These are phyloP conservation scores for Lactarius indigo DNA, from an alignment of 768 basidiomycete genomes.

Conservation along the genomic window DNA sequence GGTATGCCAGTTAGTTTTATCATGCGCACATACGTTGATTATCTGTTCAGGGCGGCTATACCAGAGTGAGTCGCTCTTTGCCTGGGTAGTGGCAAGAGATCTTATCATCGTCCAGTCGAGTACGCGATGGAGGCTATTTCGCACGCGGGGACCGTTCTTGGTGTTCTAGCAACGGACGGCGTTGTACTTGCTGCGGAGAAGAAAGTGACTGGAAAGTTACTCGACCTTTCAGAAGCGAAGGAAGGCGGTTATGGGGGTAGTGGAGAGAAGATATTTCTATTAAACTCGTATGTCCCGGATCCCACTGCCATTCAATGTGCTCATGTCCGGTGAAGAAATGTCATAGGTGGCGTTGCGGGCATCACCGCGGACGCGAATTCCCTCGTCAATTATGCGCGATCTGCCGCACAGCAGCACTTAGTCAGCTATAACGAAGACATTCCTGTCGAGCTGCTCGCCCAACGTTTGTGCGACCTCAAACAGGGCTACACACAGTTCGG, in stretches of 20 bases:
- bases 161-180: constrained; percentile 85
- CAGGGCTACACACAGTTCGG: constrained; percentile 98
- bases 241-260: constrained; percentile 92
- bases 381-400: constrained; percentile 89
- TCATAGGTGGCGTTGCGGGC: constrained; percentile 92
- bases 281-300: constrained; percentile 71
- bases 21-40: constrained; percentile 14
- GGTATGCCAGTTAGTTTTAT: constrained; percentile 44
- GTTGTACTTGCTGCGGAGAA: constrained; percentile 94
- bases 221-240: constrained; percentile 84
- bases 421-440: constrained; percentile 95
- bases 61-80: constrained; percentile 65
- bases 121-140: constrained; percentile 99
- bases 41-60: constrained; percentile 79
- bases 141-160: constrained; percentile 91
- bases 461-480: constrained; percentile 93
- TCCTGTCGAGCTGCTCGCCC: constrained; percentile 93
- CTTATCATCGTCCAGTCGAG: constrained; percentile 60
- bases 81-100: constrained; percentile 14
- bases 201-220: constrained; percentile 96
- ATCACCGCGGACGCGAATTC: constrained; percentile 98
- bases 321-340: constrained; percentile 58
- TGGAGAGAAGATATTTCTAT: constrained; percentile 95
- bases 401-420: constrained; percentile 86
- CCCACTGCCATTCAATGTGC: background rate